Evolutionary conservation across 345 rosid genomes (phyloP).

Genomic region (Brassica rapa): DNA sequence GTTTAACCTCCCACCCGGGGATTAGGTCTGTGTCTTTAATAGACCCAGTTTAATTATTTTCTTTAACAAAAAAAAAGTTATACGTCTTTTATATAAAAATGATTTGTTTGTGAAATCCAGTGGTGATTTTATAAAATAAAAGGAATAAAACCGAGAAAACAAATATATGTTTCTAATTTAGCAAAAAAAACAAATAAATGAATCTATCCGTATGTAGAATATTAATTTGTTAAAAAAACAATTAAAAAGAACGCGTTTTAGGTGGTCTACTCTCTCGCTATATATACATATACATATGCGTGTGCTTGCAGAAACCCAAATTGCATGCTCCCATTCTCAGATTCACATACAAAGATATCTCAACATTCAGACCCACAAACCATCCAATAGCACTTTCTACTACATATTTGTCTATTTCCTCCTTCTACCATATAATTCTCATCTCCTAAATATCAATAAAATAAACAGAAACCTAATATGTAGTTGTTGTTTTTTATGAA

Average conservation of each 20-base stretch:
- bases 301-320: conserved; percentile 28
- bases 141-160: neutral
- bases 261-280: neutral
- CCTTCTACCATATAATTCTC: conserved; percentile 39
- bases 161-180: neutral
- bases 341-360: conserved; percentile 40
- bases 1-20: no score
- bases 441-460: neutral
- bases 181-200: no score
- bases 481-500: neutral
- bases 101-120: neutral
- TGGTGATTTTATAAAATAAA: neutral
- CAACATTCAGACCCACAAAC: conserved; percentile 35
- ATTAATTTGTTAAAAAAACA: neutral
- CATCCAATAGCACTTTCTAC: conserved; percentile 25
- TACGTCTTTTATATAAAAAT: neutral
- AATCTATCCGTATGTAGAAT: neutral
- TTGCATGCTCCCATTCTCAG: conserved; percentile 38
- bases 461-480: conserved; percentile 10
- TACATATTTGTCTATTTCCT: conserved; percentile 4
- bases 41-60: no score
- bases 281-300: neutral
- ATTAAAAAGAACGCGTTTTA: neutral
- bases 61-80: no score
- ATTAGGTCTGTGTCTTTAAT: no score